These are phyloP conservation scores for Ogataea henricii DNA, from an alignment of 805 yeast species.

Conservation along the genomic window DNA sequence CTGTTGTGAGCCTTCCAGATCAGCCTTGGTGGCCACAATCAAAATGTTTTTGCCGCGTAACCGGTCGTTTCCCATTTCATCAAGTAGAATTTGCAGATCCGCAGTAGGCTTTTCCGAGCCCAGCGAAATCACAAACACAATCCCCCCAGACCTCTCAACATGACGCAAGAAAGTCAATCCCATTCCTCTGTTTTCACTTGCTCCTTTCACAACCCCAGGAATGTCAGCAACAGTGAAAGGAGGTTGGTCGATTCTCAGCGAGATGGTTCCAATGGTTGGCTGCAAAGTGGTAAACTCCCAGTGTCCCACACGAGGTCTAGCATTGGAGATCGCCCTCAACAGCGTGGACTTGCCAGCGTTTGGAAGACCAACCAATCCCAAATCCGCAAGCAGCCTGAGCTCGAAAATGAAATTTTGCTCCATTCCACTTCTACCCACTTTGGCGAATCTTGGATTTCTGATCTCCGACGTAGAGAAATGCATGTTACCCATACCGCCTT, in stretches of 20 bases:
- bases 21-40: conserved; percentile 94
- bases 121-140: conserved; percentile 82
- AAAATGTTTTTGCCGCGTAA: conserved; percentile 62
- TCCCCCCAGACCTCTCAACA: conserved; percentile 86
- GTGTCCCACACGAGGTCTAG: conserved; percentile 89
- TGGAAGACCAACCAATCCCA: conserved; percentile 93
- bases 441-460: conserved; percentile 88
- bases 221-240: conserved; percentile 95
- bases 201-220: conserved; percentile 93
- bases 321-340: conserved; percentile 81
- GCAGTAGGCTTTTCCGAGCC: conserved; percentile 65
- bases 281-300: conserved; percentile 96
- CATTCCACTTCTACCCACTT: conserved; percentile 71
- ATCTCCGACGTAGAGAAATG: conserved; percentile 83
- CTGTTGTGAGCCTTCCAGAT: conserved; percentile 55
- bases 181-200: conserved; percentile 83
- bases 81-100: conserved; percentile 62
- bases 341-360: conserved; percentile 96
- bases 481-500: conserved; percentile 96
- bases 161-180: conserved; percentile 92
- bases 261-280: conserved; percentile 90
- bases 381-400: conserved; percentile 84
- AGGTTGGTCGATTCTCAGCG: conserved; percentile 59
- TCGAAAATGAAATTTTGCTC: conserved; percentile 75
- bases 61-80: conserved; percentile 71